Conservation (phyloP, 768 basidiomycete genomes). For the Pleurotus tuber-regium region DNA sequence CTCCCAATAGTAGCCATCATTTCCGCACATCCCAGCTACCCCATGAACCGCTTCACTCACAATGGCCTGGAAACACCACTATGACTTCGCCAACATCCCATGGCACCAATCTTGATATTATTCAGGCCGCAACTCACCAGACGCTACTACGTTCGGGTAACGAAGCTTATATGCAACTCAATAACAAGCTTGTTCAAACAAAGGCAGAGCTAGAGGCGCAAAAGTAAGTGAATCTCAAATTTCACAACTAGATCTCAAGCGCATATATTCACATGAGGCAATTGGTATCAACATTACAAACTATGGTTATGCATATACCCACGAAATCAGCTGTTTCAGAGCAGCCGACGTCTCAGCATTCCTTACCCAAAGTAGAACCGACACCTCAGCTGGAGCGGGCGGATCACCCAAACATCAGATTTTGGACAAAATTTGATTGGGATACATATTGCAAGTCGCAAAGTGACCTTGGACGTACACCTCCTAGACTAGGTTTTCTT, state of each 20-base stretch:
- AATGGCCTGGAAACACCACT: neutral
- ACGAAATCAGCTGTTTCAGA: too few species aligned
- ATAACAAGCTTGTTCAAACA: neutral
- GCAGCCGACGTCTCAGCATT: too few species aligned
- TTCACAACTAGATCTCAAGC: neutral
- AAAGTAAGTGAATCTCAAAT: neutral
- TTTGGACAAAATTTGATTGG: constrained; percentile 14
- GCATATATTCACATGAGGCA: neutral
- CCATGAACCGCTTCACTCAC: too few species aligned
- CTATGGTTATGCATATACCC: neutral
- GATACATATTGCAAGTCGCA: constrained; percentile 10
- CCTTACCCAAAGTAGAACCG: too few species aligned
- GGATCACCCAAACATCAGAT: constrained; percentile 12
- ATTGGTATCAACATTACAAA: neutral
- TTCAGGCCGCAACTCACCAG: neutral
- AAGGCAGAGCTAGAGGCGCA: neutral
- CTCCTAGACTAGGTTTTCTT: constrained; percentile 13
- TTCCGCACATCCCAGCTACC: too few species aligned
- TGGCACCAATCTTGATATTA: neutral
- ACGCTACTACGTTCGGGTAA: neutral
- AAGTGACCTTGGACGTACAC: neutral
- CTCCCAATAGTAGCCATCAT: neutral
- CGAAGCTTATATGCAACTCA: neutral
- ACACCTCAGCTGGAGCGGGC: neutral
- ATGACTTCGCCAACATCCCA: neutral